A percentile compares a stretch with the other conserved stretches of the same genome.
These are phyloP conservation scores for Arctostaphylos glauca DNA, from an alignment of 148 eudicot species.

Conservation along the genomic window DNA sequence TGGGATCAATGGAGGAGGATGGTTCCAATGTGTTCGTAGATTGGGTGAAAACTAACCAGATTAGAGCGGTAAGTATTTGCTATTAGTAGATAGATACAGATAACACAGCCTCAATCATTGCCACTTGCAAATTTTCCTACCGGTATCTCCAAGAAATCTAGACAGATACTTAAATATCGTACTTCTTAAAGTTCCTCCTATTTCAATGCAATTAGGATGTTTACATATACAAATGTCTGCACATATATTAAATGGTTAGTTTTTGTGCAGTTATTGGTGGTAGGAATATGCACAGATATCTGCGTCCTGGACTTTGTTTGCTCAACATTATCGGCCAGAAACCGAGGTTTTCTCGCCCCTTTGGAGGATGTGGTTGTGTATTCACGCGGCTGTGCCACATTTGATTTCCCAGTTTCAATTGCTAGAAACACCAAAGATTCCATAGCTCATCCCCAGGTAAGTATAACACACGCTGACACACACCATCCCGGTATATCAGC, in stretches of 20 bases:
- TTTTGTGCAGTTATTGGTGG: constrained; percentile 32
- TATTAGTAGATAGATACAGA: not conserved
- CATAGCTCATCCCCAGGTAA: constrained; percentile 46
- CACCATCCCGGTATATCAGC: not conserved
- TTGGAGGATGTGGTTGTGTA: constrained; percentile 38
- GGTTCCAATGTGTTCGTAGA: constrained; percentile 37
- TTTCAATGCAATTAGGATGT: not conserved
- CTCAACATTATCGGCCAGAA: constrained; percentile 36
- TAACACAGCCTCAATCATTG: not conserved
- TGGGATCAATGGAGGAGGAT: constrained; percentile 39
- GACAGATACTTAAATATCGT: too few relatives aligned
- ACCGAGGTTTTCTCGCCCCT: constrained; percentile 32
- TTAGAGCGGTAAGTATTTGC: constrained; percentile 27
- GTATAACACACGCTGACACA: not conserved
- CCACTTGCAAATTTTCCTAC: too few relatives aligned
- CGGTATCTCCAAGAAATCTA: too few relatives aligned
- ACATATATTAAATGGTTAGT: not conserved
- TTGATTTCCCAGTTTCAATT: constrained; percentile 34
- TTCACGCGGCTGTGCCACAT: constrained; percentile 39
- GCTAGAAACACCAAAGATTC: constrained; percentile 27
- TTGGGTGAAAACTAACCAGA: constrained; percentile 33
- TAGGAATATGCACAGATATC: constrained; percentile 42
- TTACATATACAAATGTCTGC: too few relatives aligned
- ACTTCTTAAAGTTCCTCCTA: not conserved
- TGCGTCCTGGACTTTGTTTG: constrained; percentile 45